These are phyloP conservation scores for Blastomyces parvus DNA, from an alignment of 2,329 filamentous ascomycete species.

Conservation along the genomic window DNA sequence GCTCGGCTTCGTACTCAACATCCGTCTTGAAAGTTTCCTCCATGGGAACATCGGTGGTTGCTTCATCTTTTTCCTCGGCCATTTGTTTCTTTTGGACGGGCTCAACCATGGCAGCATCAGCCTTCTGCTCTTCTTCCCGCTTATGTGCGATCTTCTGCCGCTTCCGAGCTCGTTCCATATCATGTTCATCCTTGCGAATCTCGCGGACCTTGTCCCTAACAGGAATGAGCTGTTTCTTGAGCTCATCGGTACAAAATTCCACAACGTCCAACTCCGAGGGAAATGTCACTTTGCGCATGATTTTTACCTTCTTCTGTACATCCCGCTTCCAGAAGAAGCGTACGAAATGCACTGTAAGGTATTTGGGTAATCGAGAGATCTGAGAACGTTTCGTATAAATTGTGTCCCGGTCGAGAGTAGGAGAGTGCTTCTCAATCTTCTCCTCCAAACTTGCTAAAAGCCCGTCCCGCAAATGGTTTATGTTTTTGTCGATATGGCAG, in stretches of 20 bases:
- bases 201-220: constrained; percentile 96
- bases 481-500: constrained; percentile 82
- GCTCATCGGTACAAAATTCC: constrained; percentile 88
- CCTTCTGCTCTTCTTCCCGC: constrained; percentile 44
- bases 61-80: constrained; percentile 45
- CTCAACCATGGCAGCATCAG: constrained; percentile 25
- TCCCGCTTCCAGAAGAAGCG: constrained; percentile 97
- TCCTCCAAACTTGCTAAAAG: constrained; percentile 73
- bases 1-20: constrained; percentile 81
- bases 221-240: constrained; percentile 72
- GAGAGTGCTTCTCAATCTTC: constrained; percentile 82
- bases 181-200: constrained; percentile 87
- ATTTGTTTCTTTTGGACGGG: constrained; percentile 42
- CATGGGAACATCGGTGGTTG: constrained; percentile 62
- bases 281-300: constrained; percentile 97
- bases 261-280: constrained; percentile 85
- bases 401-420: constrained; percentile 65
- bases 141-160: constrained; percentile 65
- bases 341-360: constrained; percentile 93
- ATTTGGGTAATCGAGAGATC: constrained; percentile 84
- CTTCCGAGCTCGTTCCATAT: constrained; percentile 84
- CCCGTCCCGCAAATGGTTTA: constrained; percentile 85
- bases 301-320: constrained; percentile 97
- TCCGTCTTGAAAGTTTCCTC: constrained; percentile 77
- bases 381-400: constrained; percentile 84